phyloP scores from a whole-genome alignment of 2,329 filamentous ascomycete genomes.

The Tolypocladium ophioglossoides region DNA sequence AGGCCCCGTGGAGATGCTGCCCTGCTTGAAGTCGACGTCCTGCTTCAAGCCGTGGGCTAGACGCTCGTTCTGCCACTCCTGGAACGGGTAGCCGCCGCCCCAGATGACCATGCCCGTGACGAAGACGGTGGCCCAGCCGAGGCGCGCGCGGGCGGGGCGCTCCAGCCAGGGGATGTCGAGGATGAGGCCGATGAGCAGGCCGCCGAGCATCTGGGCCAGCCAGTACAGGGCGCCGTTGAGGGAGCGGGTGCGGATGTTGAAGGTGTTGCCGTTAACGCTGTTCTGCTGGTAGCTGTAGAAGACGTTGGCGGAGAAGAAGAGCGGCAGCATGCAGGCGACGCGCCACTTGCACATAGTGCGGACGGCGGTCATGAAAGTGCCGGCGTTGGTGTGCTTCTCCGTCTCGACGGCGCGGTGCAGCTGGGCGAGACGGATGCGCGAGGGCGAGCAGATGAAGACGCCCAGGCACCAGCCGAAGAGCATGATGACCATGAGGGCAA shows the following conservation, averaged over 20 bases:
- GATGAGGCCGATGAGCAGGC: conserved; percentile 31
- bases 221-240: conserved; percentile 44
- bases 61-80: conserved; percentile 40
- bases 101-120: conserved; percentile 41
- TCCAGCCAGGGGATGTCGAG: conserved; percentile 31
- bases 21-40: conserved; percentile 35
- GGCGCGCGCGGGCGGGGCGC: conserved; percentile 32
- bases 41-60: conserved; percentile 27
- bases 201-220: conserved; percentile 44
- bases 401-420: conserved; percentile 24
- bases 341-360: conserved; percentile 31
- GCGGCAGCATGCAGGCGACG: conserved; percentile 35
- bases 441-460: conserved; percentile 36
- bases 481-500: conserved; percentile 38
- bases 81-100: conserved; percentile 55
- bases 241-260: conserved; percentile 42
- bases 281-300: conserved; percentile 49
- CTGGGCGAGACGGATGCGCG: conserved; percentile 27
- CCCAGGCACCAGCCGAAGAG: conserved; percentile 35
- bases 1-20: conserved; percentile 43
- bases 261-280: conserved; percentile 40
- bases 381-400: conserved; percentile 26
- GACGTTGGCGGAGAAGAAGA: conserved; percentile 44
- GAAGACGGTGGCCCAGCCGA: conserved; percentile 36
- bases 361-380: conserved; percentile 24